Evolutionary conservation across 768 basidiomycete species (phyloP).

Genomic region (Tulasnella sp.): DNA sequence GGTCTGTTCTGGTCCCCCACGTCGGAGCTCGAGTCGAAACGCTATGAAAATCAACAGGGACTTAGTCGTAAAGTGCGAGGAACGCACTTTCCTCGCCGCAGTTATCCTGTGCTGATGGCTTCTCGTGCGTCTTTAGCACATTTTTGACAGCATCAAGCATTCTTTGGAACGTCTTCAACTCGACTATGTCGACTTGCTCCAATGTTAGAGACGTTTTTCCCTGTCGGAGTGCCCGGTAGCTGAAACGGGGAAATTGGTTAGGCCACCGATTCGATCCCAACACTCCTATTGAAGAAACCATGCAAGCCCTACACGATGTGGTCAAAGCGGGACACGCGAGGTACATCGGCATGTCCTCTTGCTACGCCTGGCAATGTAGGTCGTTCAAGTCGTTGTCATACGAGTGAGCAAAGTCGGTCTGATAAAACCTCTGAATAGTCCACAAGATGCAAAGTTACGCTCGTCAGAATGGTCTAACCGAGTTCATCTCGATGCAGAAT

Average conservation of each 20-base stretch:
- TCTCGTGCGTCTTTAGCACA: constrained; percentile 44
- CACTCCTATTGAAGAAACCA: constrained; percentile 17
- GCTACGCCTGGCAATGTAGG: constrained; percentile 21
- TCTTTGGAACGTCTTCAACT: constrained; percentile 62
- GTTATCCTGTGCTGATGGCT: no score
- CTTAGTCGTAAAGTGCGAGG: constrained; percentile 46
- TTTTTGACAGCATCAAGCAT: constrained; percentile 55
- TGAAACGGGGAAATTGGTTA: not conserved
- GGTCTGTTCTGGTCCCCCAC: not conserved
- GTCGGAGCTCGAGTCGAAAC: constrained; percentile 36
- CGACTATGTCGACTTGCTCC: constrained; percentile 72
- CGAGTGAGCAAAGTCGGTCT: not conserved
- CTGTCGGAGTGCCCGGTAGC: no score
- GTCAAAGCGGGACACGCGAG: constrained; percentile 18
- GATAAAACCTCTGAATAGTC: not conserved
- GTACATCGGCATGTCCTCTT: constrained; percentile 15
- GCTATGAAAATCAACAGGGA: constrained; percentile 57
- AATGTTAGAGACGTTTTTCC: constrained; percentile 43
- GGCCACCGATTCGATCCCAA: constrained; percentile 15
- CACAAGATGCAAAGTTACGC: constrained; percentile 22
- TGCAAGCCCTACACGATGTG: constrained; percentile 22
- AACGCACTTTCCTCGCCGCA: not conserved
- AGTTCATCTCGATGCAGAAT: constrained; percentile 29
- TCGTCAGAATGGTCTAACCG: not conserved
- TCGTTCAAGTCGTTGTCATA: not conserved